Percentiles rank a stretch among this genome's conserved stretches.
These are phyloP conservation scores for Bruguiera gymnorhiza DNA, from an alignment of 345 rosid species.

Conservation along the genomic window DNA sequence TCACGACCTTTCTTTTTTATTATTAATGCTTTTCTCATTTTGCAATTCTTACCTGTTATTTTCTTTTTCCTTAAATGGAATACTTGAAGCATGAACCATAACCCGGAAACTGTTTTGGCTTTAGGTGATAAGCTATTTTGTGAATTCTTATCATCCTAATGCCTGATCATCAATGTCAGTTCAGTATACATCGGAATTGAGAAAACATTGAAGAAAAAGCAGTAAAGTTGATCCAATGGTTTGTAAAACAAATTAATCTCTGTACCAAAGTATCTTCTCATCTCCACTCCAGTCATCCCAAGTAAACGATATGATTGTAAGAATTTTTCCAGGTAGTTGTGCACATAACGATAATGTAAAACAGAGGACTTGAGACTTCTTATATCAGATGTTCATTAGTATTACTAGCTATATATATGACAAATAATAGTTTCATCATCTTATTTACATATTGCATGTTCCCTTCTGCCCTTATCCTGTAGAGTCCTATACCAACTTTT, in stretches of 20 bases:
- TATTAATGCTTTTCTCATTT: neutral
- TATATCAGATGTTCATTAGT: no score
- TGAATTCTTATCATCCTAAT: neutral
- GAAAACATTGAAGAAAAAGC: slow-evolving; percentile 45
- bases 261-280: slow-evolving; percentile 51
- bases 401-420: no score
- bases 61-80: neutral
- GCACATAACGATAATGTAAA: neutral
- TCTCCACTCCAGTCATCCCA: slow-evolving; percentile 49
- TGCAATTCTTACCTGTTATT: neutral
- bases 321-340: neutral
- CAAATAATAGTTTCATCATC: neutral
- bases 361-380: neutral
- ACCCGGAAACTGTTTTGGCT: neutral
- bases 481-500: neutral
- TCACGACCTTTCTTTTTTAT: neutral
- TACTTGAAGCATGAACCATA: neutral
- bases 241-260: slow-evolving; percentile 59
- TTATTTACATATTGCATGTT: neutral
- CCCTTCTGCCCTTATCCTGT: neutral
- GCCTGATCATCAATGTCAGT: slow-evolving; percentile 10
- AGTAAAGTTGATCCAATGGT: slow-evolving; percentile 67
- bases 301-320: slow-evolving; percentile 51
- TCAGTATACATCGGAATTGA: slow-evolving; percentile 27
- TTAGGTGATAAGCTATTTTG: neutral